Evolutionary conservation across 768 basidiomycete species (phyloP), one percentile per base, ranked within the genome.

Genomic region (Tricholoma sp.): DNA sequence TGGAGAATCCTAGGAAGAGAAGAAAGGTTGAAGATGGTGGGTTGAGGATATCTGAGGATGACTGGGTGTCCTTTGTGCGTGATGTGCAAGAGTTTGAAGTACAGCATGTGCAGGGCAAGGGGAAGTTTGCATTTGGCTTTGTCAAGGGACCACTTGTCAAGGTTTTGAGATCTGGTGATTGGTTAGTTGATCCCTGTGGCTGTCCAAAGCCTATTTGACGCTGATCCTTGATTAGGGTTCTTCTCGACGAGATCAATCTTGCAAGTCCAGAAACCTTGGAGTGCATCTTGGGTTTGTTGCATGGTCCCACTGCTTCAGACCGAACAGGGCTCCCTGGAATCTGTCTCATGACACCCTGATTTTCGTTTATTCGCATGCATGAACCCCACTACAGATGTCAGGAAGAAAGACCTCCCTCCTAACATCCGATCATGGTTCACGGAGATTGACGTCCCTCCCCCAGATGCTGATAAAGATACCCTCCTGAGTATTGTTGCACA

Each of bases 371-470:
- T 98, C 65, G 94, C 94, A 4, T 99, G 97, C 69, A 99, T 99
- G 97, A 99, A 99, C 66, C 97, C 97, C 4, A 97, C 97, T 0
- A 99, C 95, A 3, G 97, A 99, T 63, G 90, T 98, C 12, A 97
- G 97, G 33, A 99, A 98, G 76, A 97, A 94, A 65, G 96, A 98
- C 65, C 85, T 99, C 0, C 92, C 94, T 15, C 87, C 91, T 4
- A 88, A 88, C 64, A 90, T 98, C 50, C 86, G 95, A 34, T 83
- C 88, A 9, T 85, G 90, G 31, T 98, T 99, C 74, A 97, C 94
- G 1, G 97, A 98, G 69, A 84, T 98, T 53, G 94, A 94, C 66
- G 95, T 98, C 0, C 85, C 89, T n/a, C 82, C 95, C 3, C 95
- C 96, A 4, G 97, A 99, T 64, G 80, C 89, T 32, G 94, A 98